A percentile compares a stretch with the other conserved stretches of the same genome.
Conservation (phyloP, 352 stramenopile species). For the Globisporangium barbulae region DNA sequence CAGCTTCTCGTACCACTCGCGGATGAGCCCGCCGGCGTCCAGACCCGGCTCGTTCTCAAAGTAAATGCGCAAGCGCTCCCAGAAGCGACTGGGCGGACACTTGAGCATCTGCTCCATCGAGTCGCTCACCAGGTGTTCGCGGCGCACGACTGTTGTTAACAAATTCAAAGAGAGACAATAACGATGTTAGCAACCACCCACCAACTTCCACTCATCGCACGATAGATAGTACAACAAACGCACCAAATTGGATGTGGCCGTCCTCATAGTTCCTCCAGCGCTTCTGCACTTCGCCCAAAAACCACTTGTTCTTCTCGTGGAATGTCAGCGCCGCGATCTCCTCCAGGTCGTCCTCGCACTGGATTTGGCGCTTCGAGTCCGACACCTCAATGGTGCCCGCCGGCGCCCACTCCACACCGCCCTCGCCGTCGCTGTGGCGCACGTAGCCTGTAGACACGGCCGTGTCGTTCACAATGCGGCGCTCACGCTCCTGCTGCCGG, state of each 20-base stretch:
- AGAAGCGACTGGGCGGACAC: slow-evolving; percentile 77
- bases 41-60: slow-evolving; percentile 87
- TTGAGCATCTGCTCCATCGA: slow-evolving; percentile 88
- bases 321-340: slow-evolving; percentile 82
- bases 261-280: slow-evolving; percentile 80
- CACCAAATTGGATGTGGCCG: slow-evolving; percentile 74
- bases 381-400: slow-evolving; percentile 39
- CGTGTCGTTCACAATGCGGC: slow-evolving; percentile 45
- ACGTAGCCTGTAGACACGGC: slow-evolving; percentile 79
- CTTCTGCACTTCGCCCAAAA: slow-evolving; percentile 72
- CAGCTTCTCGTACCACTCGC: slow-evolving; percentile 90
- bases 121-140: slow-evolving; percentile 77
- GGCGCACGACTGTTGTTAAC: slow-evolving; percentile 32
- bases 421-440: slow-evolving; percentile 60
- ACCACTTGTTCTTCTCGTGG: slow-evolving; percentile 83
- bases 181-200: slow-evolving; percentile 31
- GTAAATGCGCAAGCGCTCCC: slow-evolving; percentile 82
- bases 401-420: slow-evolving; percentile 67
- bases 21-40: slow-evolving; percentile 87
- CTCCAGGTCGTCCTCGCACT: slow-evolving; percentile 83
- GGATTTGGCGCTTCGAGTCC: slow-evolving; percentile 44
- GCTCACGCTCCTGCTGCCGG: slow-evolving; percentile 7
- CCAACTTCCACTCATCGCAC: slow-evolving; percentile 43
- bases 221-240: not conserved
- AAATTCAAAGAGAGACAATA: slow-evolving; percentile 37